Base-by-base conservation (phyloP, 768 basidiomycete species). In the Rhizopogon vesiculosus region DNA sequence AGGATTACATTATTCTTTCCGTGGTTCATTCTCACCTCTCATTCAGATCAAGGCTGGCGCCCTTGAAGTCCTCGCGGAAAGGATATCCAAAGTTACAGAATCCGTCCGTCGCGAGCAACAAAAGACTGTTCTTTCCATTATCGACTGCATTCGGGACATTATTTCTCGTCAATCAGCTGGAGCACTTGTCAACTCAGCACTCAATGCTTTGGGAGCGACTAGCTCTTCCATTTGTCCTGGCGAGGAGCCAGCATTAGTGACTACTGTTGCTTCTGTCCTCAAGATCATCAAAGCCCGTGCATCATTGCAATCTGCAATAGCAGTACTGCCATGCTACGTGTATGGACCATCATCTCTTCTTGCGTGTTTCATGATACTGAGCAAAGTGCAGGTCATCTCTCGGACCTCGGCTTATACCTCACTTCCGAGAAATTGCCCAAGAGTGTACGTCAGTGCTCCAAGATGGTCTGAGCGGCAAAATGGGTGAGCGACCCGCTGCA, bases 391-490 rank as follows among this genome's bases (percentile, higher is more conserved):
- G 93, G 18, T 67, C 76, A 18, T 84, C 86, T 45, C 80, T 98
- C 19, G 93, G 91, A 0, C 92, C 95, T 10, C 86, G 96, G 0
- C 78, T 93, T 49, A 93, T 99, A 49, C 93, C 96, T 5, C 79
- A 84, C 70, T 87, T 97, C 72, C 83, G 83, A 51, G 78, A 83
- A 13, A 81, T 95, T 45, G 79, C 89, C 15, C 70, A 82, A 5
- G 77, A 84, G 52, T 82, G 82, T 56, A 72, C 84, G 35, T 54
- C 67, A 19, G 66, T 83, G 29, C 71, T 86, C 45, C 77, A 73
- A 18, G 76, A 79, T 42, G 67, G 65, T 25, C 63, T 74, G 43
- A 63, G 59, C 15, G 60, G 62, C 8, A 64, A 64, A 60, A 66
- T 33, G 9, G 61, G 66, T 66, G 60, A 64, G 82, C 15, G 2